A percentile compares a stretch with the other conserved stretches of the same genome.
Conservation (phyloP, 2,329 filamentous ascomycete species). For the Beauveria sp. region DNA sequence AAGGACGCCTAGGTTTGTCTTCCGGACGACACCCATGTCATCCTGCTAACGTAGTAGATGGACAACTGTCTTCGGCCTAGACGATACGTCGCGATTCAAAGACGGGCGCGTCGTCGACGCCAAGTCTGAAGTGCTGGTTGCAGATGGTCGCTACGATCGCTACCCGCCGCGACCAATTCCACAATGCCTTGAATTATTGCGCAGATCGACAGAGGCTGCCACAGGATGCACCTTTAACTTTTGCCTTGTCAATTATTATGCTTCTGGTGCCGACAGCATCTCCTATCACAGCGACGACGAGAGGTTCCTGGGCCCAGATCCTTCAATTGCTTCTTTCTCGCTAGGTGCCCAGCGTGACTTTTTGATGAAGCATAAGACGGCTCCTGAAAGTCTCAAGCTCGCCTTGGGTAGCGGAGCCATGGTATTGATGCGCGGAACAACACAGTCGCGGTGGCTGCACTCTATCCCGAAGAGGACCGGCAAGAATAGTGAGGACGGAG, state of each 20-base stretch:
- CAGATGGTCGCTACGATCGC: conserved; percentile 45
- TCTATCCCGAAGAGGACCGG: conserved; percentile 68
- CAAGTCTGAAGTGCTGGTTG: conserved; percentile 32
- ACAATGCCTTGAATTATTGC: conserved; percentile 57
- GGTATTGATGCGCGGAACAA: conserved; percentile 68
- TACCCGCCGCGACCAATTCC: conserved; percentile 64
- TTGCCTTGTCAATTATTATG: conserved; percentile 77
- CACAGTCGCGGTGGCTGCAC: conserved; percentile 72
- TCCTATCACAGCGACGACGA: conserved; percentile 77
- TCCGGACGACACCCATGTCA: neutral
- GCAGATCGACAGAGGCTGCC: conserved; percentile 54
- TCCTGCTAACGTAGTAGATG: conserved; percentile 22
- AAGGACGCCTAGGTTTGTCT: conserved; percentile 38
- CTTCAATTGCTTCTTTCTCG: conserved; percentile 68
- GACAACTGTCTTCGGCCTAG: conserved; percentile 51
- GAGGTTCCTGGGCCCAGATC: conserved; percentile 60
- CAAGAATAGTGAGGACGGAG: conserved; percentile 53
- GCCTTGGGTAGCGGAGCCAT: conserved; percentile 63
- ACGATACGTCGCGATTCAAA: conserved; percentile 56
- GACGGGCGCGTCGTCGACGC: conserved; percentile 36
- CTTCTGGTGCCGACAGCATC: conserved; percentile 68
- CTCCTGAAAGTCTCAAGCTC: conserved; percentile 35
- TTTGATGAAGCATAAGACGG: conserved; percentile 69
- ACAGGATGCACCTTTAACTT: conserved; percentile 69
- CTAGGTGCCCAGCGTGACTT: conserved; percentile 69